phyloP scores from a whole-genome alignment of 768 basidiomycete species.

The Auriscalpium microsporum region DNA sequence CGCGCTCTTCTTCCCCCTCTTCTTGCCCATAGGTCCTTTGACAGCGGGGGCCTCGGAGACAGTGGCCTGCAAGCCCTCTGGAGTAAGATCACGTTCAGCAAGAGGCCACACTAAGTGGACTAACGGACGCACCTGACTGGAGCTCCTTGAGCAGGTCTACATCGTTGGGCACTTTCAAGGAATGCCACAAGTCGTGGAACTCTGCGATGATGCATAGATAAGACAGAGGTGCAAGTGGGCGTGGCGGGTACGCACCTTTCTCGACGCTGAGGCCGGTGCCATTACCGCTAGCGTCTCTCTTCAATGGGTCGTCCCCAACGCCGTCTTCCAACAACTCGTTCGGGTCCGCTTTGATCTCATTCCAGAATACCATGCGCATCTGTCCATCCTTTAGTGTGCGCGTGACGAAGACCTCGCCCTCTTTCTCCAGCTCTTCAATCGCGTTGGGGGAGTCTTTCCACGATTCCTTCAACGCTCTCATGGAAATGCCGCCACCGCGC shows the following conservation, averaged over 20 bases:
- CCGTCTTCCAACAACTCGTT: slow-evolving; percentile 8
- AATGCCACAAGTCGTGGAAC: slow-evolving; percentile 83
- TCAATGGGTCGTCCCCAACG: slow-evolving; percentile 3
- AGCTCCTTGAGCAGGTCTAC: slow-evolving; percentile 75
- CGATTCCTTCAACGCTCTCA: slow-evolving; percentile 78
- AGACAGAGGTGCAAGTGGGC: too few relatives aligned
- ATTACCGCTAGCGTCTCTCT: slow-evolving; percentile 36
- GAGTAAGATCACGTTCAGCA: not conserved
- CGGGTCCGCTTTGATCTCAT: slow-evolving; percentile 66
- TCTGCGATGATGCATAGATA: slow-evolving; percentile 35
- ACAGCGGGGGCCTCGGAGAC: slow-evolving; percentile 52
- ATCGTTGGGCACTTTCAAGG: slow-evolving; percentile 75
- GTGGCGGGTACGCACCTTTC: slow-evolving; percentile 46
- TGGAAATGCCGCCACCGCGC: slow-evolving; percentile 77
- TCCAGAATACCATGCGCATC: slow-evolving; percentile 82
- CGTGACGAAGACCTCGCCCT: slow-evolving; percentile 84
- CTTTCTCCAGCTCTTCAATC: slow-evolving; percentile 83
- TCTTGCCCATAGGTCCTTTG: slow-evolving; percentile 47
- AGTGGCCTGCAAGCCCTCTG: slow-evolving; percentile 78
- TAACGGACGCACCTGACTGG: slow-evolving; percentile 55
- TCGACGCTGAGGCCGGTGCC: slow-evolving; percentile 66
- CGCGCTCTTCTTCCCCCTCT: slow-evolving; percentile 75
- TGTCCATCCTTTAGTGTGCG: slow-evolving; percentile 78
- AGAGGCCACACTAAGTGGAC: slow-evolving; percentile 3
- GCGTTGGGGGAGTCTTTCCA: slow-evolving; percentile 84